phyloP scores from a whole-genome alignment of 352 stramenopile genomes.

The Pythium folliculosum region DNA sequence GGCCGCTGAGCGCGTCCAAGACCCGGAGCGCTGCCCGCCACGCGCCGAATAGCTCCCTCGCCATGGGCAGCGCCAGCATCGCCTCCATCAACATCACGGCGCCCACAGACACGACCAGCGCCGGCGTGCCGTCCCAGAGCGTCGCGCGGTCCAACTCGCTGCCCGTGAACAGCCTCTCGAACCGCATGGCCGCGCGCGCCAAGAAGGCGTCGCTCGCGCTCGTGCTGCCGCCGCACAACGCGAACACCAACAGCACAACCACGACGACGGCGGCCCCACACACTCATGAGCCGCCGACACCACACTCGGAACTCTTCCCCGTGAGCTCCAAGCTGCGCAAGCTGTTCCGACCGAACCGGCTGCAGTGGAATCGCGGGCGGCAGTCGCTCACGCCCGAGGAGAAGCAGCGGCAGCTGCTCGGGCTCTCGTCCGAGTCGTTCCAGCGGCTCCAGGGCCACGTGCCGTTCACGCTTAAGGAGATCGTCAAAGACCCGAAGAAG shows the following conservation, averaged over 20 bases:
- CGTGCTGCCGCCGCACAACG: conserved; percentile 4
- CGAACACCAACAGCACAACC: background rate
- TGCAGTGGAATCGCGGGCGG: conserved; percentile 55
- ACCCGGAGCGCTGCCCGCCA: conserved; percentile 1
- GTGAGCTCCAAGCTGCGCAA: conserved; percentile 78
- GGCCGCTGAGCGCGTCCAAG: conserved; percentile 15
- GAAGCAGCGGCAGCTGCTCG: conserved; percentile 51
- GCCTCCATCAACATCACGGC: background rate
- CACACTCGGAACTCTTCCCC: conserved; percentile 47
- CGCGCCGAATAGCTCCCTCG: background rate
- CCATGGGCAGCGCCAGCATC: background rate
- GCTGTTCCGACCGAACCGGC: conserved; percentile 62
- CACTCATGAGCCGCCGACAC: conserved; percentile 2
- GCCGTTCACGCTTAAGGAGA: conserved; percentile 81
- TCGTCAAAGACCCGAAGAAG: conserved; percentile 87
- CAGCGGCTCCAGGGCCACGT: conserved; percentile 77
- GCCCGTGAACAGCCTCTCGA: conserved; percentile 32
- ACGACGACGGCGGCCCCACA: conserved; percentile 3
- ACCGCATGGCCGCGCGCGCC: conserved; percentile 17
- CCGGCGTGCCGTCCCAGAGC: background rate
- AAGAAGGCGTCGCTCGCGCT: conserved; percentile 37
- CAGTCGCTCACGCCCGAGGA: conserved; percentile 27
- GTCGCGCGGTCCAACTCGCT: conserved; percentile 36
- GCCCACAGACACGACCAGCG: background rate
- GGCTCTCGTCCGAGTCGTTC: conserved; percentile 60